A percentile compares a stretch with the other conserved stretches of the same genome.
Conservation (phyloP, 176 grass and related monocot species). For the Carex myosuroides region DNA sequence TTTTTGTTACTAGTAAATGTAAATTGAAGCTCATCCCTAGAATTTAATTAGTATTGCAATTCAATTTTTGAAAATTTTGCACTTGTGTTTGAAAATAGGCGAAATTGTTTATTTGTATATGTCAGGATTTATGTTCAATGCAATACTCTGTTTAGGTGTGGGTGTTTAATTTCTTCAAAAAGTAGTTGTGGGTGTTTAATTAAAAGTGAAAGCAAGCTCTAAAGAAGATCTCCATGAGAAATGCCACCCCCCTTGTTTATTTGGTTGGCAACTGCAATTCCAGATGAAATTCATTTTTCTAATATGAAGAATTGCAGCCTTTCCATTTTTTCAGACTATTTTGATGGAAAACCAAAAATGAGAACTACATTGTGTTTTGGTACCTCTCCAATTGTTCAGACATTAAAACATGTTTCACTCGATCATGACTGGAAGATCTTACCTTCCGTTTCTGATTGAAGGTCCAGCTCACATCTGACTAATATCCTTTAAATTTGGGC, state of each 20-base stretch:
- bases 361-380: neutral
- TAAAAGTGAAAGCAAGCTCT: neutral
- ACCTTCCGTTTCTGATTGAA: neutral
- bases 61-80: slow-evolving; percentile 2
- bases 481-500: neutral
- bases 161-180: neutral
- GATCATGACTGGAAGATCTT: neutral
- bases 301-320: neutral
- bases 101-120: neutral
- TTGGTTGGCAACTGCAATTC: neutral
- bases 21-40: neutral
- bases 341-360: neutral
- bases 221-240: neutral
- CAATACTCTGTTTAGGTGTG: neutral
- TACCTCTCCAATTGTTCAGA: neutral
- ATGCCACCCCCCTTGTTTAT: neutral
- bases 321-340: neutral
- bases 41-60: neutral
- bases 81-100: neutral
- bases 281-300: neutral
- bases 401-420: neutral
- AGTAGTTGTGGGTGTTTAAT: neutral
- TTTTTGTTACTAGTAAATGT: neutral
- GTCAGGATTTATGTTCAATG: neutral
- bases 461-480: neutral